Base-by-base conservation (phyloP, 495 filamentous ascomycete genomes). In the Xanthoparmelia taractica region DNA sequence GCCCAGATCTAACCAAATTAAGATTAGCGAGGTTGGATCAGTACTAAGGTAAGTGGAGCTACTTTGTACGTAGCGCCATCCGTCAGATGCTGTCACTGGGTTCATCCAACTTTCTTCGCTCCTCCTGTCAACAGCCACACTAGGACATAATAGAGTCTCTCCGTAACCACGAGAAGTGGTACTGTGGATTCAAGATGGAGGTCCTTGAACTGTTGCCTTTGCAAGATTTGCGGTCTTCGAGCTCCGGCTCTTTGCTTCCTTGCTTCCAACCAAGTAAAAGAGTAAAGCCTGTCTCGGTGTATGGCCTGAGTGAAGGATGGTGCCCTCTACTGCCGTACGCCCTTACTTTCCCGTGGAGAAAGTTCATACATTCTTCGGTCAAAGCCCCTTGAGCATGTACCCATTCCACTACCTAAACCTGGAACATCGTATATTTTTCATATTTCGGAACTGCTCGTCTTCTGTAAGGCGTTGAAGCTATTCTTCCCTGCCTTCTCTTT, bases 321-420 rank as follows among this genome's bases (percentile, higher is more conserved):
- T n/a, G n/a, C n/a, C n/a, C n/a, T n/a, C n/a, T n/a, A n/a, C n/a
- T n/a, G 38, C 11, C 31, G 18, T 11, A 25, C 37, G 18, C 43
- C 56, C 45, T 63, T 58, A 47, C 61, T 58, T 45, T 12, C n/a
- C 20, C 47, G 48, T 63, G 50, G 29, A 27, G 57, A 25, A 13
- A 25, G 8, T 12, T 33, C 20, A 40, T 56, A 23, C 27, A 40
- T 40, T 62, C n/a, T 62, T 29, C 36, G 27, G 25, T 29, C 23
- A 29, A 29, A 15, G 36, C 48, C 25, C 36, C 48, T 61, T 45
- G 11, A 56, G 37, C 13, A 23, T 23, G 27, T 52, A n/a, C 29
- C 27, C 60, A 63, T 63, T 63, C 60, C 60, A 57, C 40, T 63
- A 12, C 52, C 40, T 10, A 12, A 33, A 43, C 13, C 52, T 10